Percentiles rank a stretch among this genome's conserved stretches.
phyloP scores from a whole-genome alignment of 31 red algal genomes.

The Asparagopsis taxiformis region DNA sequence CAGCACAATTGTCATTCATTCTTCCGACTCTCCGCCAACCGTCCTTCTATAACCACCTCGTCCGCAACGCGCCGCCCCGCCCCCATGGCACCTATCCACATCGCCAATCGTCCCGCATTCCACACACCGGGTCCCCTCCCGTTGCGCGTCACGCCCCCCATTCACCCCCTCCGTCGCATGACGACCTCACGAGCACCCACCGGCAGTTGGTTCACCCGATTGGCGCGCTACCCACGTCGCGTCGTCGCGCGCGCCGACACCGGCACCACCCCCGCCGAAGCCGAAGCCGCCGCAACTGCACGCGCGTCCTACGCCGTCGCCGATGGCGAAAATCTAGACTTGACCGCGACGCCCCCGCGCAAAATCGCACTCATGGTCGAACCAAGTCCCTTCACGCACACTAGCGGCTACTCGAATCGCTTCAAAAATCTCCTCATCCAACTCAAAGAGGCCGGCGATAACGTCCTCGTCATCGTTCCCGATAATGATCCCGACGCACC shows the following conservation, averaged over 20 bases:
- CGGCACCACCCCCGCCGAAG: slow-evolving; percentile 38
- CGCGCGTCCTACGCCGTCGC: slow-evolving; percentile 51
- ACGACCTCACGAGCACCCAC: neutral
- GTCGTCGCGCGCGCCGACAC: slow-evolving; percentile 56
- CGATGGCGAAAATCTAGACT: slow-evolving; percentile 34
- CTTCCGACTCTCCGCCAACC: too few relatives aligned
- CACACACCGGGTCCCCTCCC: too few relatives aligned
- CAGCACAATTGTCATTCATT: too few relatives aligned
- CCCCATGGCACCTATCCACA: too few relatives aligned
- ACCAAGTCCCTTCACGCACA: slow-evolving; percentile 95
- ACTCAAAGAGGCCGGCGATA: slow-evolving; percentile 78
- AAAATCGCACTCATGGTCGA: slow-evolving; percentile 83
- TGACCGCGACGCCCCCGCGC: slow-evolving; percentile 46
- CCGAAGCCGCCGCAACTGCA: slow-evolving; percentile 46
- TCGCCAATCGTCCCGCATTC: too few relatives aligned
- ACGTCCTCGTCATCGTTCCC: slow-evolving; percentile 86
- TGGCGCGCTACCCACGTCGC: slow-evolving; percentile 6
- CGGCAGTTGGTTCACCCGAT: neutral
- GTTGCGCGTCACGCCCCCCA: neutral
- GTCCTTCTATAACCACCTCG: too few relatives aligned
- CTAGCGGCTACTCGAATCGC: slow-evolving; percentile 90
- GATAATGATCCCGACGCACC: slow-evolving; percentile 81
- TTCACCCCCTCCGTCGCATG: neutral
- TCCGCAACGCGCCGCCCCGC: too few relatives aligned
- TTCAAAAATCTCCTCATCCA: slow-evolving; percentile 82